Conservation (phyloP, 2,329 filamentous ascomycete genomes). For the Alternaria panax region DNA sequence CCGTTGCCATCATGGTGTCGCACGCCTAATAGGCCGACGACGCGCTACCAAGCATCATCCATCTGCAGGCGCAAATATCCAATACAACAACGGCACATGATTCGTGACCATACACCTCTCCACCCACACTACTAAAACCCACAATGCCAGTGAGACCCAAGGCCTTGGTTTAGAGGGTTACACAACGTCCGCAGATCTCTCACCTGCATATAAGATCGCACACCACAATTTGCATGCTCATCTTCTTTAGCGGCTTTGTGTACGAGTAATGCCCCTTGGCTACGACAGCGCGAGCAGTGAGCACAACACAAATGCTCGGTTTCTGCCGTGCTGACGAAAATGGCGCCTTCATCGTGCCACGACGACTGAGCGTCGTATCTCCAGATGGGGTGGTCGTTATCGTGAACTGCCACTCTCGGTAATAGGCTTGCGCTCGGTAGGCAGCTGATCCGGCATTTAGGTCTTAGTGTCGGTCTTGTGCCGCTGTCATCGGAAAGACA, state of each 20-base stretch:
- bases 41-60: constrained; percentile 4
- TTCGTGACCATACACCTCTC: constrained; percentile 3
- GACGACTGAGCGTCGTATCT: constrained; percentile 11
- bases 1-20: neutral
- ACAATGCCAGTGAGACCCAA: constrained; percentile 12
- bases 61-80: neutral
- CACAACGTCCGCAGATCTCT: constrained; percentile 19
- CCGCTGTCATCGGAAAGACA: constrained; percentile 5
- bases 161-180: constrained; percentile 3
- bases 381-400: constrained; percentile 18
- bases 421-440: constrained; percentile 13
- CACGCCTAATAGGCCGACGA: constrained; percentile 1
- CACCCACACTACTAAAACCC: constrained; percentile 7
- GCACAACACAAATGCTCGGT: constrained; percentile 4
- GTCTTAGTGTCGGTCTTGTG: constrained; percentile 17
- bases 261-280: constrained; percentile 8
- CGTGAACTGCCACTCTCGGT: constrained; percentile 26
- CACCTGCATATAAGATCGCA: constrained; percentile 16
- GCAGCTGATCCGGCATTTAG: constrained; percentile 16
- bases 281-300: constrained; percentile 9
- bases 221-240: constrained; percentile 7
- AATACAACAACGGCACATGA: constrained; percentile 7
- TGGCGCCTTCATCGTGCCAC: constrained; percentile 34
- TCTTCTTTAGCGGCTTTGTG: constrained; percentile 2
- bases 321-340: constrained; percentile 11